A percentile compares a stretch with the other conserved stretches of the same genome.
Conservation (phyloP, 345 rosid genomes). For the Raphanus raphanistrum region DNA sequence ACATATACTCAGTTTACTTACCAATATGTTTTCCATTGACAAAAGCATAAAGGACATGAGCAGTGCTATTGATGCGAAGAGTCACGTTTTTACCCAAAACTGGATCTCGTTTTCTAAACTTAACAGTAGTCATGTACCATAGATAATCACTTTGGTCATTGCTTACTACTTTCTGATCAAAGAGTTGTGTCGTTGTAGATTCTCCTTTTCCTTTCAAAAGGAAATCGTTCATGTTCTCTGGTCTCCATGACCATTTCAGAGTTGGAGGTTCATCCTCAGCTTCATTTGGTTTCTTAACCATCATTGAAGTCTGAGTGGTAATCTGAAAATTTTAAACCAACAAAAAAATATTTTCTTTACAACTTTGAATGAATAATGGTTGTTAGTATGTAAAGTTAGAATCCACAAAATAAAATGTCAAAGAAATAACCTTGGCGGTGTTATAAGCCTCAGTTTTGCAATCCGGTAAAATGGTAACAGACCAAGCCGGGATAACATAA, state of each 20-base stretch:
- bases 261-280: constrained; percentile 10
- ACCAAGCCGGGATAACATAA: constrained; percentile 58
- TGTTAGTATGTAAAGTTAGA: neutral
- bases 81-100: neutral
- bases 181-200: neutral
- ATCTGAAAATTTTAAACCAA: constrained; percentile 20
- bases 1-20: neutral
- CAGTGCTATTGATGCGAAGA: neutral
- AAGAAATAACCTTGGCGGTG: constrained; percentile 19
- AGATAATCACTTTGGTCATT: constrained; percentile 44
- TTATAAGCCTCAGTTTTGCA: constrained; percentile 40
- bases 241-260: constrained; percentile 44
- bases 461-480: constrained; percentile 59
- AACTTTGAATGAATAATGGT: neutral
- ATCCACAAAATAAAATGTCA: neutral
- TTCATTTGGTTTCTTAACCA: constrained; percentile 30
- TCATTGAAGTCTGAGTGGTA: constrained; percentile 32
- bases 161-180: constrained; percentile 55
- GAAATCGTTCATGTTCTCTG: constrained; percentile 37
- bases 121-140: constrained; percentile 39
- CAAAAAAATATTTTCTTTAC: neutral
- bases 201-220: constrained; percentile 41
- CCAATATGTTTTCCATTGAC: too few species aligned
- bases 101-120: constrained; percentile 45
- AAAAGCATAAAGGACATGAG: too few species aligned